Conservation (phyloP, 139 green algal species). For the Chlamydomonas sphaeroides region DNA sequence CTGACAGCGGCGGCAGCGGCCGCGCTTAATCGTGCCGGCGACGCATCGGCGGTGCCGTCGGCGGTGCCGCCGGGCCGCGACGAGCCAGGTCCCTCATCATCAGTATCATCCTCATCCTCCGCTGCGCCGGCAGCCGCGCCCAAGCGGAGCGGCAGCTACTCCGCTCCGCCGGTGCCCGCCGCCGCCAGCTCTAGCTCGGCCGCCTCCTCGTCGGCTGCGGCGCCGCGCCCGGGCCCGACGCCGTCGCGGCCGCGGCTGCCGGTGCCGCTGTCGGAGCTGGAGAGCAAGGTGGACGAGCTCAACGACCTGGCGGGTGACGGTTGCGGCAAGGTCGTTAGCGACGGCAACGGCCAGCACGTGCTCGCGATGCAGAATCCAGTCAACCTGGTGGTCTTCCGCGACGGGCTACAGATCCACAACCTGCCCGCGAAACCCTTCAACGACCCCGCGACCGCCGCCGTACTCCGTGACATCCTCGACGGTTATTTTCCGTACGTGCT, state of each 20-base stretch:
- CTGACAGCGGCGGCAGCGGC: not conserved
- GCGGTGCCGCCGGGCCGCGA: no score
- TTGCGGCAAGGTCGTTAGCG: slow-evolving; percentile 41
- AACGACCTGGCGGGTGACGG: slow-evolving; percentile 59
- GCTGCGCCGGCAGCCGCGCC: no score
- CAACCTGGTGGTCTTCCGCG: slow-evolving; percentile 50
- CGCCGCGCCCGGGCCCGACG: not conserved
- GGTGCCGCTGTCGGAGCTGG: slow-evolving; percentile 25
- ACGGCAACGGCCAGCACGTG: slow-evolving; percentile 20
- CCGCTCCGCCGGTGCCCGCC: no score
- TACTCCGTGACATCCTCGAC: slow-evolving; percentile 56
- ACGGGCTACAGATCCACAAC: slow-evolving; percentile 54
- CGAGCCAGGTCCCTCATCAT: not conserved
- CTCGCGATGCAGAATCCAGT: slow-evolving; percentile 54
- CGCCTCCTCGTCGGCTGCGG: no score
- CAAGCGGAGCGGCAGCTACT: slow-evolving; percentile 11
- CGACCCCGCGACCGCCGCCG: slow-evolving; percentile 20
- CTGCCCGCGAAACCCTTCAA: slow-evolving; percentile 38
- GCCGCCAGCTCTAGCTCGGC: no score
- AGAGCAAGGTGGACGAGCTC: slow-evolving; percentile 46
- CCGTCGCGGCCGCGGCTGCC: slow-evolving; percentile 5
- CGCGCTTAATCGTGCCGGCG: not conserved
- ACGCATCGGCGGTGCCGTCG: not conserved
- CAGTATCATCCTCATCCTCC: no score
- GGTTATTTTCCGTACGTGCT: slow-evolving; percentile 62